Base-by-base conservation (phyloP, 2,329 filamentous ascomycete species). In the Cercospora janseana region DNA sequence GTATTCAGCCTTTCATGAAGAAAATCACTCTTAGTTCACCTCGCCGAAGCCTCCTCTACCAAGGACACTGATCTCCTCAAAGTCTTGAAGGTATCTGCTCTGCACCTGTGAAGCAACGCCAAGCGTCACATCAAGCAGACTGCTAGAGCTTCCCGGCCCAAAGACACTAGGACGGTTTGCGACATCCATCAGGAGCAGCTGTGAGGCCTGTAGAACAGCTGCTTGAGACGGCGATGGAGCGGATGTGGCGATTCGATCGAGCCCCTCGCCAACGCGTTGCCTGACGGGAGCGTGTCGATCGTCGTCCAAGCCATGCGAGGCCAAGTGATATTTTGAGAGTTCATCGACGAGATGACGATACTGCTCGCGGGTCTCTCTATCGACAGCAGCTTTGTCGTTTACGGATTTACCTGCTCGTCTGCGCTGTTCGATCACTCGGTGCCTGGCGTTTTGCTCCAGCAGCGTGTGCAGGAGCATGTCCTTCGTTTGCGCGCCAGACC, bases 1-100 rank as follows among this genome's bases (percentile, higher is more conserved):
- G 83, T 83, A 59, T 85, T 86, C 31, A 77, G 70, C 34, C 76
- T 75, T 5, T 76, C 75, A 61, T 86, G 83, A 5, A 86, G 74
- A 38, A 55, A 85, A 79, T 41, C 70, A 75, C 8, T 77, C 81
- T 54, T 79, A 78, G 61, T 77, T 85, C 2, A 86, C 83, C 40
- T 52, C 41, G 18, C 61, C 62, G 60, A 83, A 86, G 0, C 82
- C 83, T 10, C 83, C 83, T 62, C 78, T 82, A 1, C 83, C 83
- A 3, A 86, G 71, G 1, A 81, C 62, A 13, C 71, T 73, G 9
- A 83, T 62, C 56, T 82, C 76, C 15, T 72, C 69, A 52, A 78
- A 81, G 52, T 78, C 78, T 28, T 71, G 69, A 3, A 69, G 63
- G 58, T 79, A 80, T 34, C 75, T 69, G 32, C 75, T 73, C 27